phyloP scores from a whole-genome alignment of 1,284 basidiomycete genomes.

The Cystobasidium sp. region DNA sequence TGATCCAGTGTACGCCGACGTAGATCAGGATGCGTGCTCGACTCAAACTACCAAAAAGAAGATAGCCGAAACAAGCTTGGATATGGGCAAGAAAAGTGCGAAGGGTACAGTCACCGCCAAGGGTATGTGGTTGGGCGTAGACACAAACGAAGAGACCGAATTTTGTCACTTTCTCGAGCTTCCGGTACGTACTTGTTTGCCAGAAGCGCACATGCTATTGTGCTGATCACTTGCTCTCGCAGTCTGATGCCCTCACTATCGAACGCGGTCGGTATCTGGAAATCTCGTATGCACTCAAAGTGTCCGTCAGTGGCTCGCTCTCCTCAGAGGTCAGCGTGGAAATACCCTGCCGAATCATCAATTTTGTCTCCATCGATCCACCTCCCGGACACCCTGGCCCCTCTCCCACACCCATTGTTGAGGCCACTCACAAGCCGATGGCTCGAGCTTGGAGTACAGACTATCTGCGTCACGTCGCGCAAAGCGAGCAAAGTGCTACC shows the following conservation, averaged over 20 bases:
- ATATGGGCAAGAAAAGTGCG: constrained; percentile 68
- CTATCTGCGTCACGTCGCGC: neutral
- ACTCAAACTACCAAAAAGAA: constrained; percentile 68
- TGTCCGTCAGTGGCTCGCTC: constrained; percentile 71
- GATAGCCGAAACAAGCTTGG: constrained; percentile 68
- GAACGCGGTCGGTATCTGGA: constrained; percentile 76
- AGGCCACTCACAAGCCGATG: constrained; percentile 6
- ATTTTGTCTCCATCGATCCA: constrained; percentile 79
- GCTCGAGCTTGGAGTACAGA: constrained; percentile 23
- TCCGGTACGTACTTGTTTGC: constrained; percentile 65
- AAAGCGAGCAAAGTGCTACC: neutral
- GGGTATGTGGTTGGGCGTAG: constrained; percentile 85
- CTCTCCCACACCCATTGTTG: constrained; percentile 23
- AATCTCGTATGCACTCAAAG: constrained; percentile 74
- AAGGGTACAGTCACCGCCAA: constrained; percentile 75
- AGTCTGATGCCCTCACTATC: constrained; percentile 76
- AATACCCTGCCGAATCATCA: constrained; percentile 74
- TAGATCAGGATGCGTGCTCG: constrained; percentile 62
- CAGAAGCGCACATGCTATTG: neutral
- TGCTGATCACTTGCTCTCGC: constrained; percentile 21
- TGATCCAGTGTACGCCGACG: constrained; percentile 50
- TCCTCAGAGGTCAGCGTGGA: constrained; percentile 69
- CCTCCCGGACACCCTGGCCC: constrained; percentile 60
- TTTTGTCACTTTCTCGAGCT: constrained; percentile 70
- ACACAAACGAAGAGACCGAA: constrained; percentile 66